Conservation (phyloP, 805 yeast species). For the Kodamaea hsintzibuensis region DNA sequence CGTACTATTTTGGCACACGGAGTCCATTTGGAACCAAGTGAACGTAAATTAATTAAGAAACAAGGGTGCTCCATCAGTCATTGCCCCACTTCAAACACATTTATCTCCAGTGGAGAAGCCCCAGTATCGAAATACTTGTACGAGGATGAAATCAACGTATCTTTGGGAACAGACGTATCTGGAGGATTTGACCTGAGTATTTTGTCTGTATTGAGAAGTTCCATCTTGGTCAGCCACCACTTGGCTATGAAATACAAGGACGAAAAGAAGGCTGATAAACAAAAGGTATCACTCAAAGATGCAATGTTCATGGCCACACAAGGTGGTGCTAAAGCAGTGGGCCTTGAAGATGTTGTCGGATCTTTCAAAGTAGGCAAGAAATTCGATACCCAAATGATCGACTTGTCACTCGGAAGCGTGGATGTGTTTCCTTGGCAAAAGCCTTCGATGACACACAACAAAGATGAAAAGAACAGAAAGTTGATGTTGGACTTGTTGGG, state of each 20-base stretch:
- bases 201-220: conserved; percentile 32
- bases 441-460: conserved; percentile 29
- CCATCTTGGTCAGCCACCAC: conserved; percentile 43
- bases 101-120: conserved; percentile 89
- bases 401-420: conserved; percentile 59
- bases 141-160: conserved; percentile 66
- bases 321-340: conserved; percentile 85
- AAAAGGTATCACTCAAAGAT: conserved; percentile 58
- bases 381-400: conserved; percentile 82
- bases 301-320: conserved; percentile 79
- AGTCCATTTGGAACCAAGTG: conserved; percentile 68
- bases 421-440: conserved; percentile 77
- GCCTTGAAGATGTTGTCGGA: conserved; percentile 60
- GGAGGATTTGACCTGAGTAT: conserved; percentile 46
- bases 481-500: conserved; percentile 59
- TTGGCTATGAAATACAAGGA: conserved; percentile 26
- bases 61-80: conserved; percentile 77
- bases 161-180: conserved; percentile 53
- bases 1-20: conserved; percentile 89
- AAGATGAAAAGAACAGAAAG: conserved; percentile 15
- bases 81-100: conserved; percentile 90
- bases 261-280: conserved; percentile 31
- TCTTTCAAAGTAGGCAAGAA: conserved; percentile 73
- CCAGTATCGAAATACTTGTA: conserved; percentile 66
- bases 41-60: conserved; percentile 54